Percentiles rank a stretch among this genome's conserved stretches.
These are phyloP conservation scores for Tolypocladium tundrense DNA, from an alignment of 2,329 filamentous ascomycete genomes.

Conservation along the genomic window DNA sequence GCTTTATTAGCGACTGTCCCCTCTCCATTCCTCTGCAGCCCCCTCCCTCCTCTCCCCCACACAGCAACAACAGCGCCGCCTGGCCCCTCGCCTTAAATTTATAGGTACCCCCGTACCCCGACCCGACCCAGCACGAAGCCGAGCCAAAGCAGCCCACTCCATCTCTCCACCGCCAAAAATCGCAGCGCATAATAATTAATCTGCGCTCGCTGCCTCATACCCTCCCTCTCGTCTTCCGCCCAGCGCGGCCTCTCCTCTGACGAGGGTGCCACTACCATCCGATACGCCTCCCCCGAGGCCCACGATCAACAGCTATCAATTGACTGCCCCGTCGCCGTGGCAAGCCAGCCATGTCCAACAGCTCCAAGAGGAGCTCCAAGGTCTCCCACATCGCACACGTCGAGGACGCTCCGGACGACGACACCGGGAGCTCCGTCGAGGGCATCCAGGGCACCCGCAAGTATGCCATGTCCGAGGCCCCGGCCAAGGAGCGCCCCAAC, in stretches of 20 bases:
- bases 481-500: conserved; percentile 40
- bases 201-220: background rate
- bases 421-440: conserved; percentile 31
- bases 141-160: background rate
- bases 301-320: background rate
- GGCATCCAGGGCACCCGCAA: conserved; percentile 27
- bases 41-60: background rate
- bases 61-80: background rate
- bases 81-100: background rate
- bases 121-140: background rate
- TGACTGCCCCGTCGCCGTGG: background rate
- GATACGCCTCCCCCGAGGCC: background rate
- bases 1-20: background rate
- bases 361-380: conserved; percentile 18
- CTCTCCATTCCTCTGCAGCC: background rate
- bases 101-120: background rate
- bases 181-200: background rate
- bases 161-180: background rate
- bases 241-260: conserved; percentile 15
- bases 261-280: background rate
- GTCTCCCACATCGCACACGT: conserved; percentile 30
- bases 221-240: conserved; percentile 9
- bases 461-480: conserved; percentile 38
- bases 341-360: conserved; percentile 29
- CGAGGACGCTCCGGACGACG: conserved; percentile 41